Conservation (phyloP, 345 rosid genomes). For the Syzygium aromaticum region DNA sequence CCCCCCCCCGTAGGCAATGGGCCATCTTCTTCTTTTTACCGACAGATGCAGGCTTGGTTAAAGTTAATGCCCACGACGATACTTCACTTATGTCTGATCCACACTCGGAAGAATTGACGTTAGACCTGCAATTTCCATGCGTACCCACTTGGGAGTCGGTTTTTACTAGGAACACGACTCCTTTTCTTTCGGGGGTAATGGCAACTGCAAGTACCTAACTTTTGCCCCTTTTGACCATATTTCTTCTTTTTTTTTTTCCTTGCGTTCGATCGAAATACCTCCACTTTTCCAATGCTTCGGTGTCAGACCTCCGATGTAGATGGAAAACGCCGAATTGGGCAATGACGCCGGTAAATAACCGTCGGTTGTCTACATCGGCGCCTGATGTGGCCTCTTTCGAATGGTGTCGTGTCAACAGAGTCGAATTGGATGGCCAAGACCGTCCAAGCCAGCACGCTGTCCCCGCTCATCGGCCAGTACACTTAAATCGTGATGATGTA, state of each 20-base stretch:
- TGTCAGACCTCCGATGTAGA: background rate
- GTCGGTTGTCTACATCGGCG: no score
- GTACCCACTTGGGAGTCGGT: background rate
- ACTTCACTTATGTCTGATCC: background rate
- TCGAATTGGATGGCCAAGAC: background rate
- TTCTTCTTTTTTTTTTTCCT: background rate
- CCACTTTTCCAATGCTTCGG: background rate
- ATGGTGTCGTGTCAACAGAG: background rate
- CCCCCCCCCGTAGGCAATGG: no score
- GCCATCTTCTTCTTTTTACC: no score
- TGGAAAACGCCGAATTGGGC: background rate
- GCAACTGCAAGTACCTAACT: background rate
- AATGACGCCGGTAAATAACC: background rate
- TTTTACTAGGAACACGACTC: background rate
- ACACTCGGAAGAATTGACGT: background rate
- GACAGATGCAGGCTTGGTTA: background rate
- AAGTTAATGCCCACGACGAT: background rate
- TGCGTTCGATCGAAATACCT: background rate
- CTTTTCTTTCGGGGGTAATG: background rate
- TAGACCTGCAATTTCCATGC: background rate
- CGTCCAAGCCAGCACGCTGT: background rate
- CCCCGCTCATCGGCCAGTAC: background rate
- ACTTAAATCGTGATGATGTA: background rate
- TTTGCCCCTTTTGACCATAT: background rate
- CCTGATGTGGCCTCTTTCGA: fast-evolving